phyloP scores from a whole-genome alignment of 371 early-diverging fungal species.

The Phascolomyces articulosus region DNA sequence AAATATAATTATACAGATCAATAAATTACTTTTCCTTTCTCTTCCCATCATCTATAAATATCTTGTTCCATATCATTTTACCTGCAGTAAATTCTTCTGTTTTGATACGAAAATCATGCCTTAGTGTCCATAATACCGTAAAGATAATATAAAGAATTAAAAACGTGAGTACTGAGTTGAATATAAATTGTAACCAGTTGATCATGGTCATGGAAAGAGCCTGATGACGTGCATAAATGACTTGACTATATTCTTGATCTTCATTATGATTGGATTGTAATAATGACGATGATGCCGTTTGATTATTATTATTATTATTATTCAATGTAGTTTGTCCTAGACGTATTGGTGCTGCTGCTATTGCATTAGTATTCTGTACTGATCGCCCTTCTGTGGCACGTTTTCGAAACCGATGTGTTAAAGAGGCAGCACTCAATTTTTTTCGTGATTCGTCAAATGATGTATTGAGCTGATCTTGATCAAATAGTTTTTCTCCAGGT shows the following conservation, averaged over 20 bases:
- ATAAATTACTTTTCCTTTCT: neutral
- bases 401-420: slow-evolving; percentile 16
- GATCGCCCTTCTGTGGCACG: slow-evolving; percentile 8
- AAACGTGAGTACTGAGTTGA: slow-evolving; percentile 60
- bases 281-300: too few species aligned
- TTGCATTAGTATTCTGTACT: neutral
- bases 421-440: slow-evolving; percentile 6
- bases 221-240: slow-evolving; percentile 22
- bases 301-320: too few species aligned
- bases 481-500: slow-evolving; percentile 24
- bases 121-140: slow-evolving; percentile 63
- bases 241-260: neutral
- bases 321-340: neutral
- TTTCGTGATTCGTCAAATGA: neutral
- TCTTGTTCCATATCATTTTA: slow-evolving; percentile 15
- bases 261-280: too few species aligned
- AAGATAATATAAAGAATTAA: slow-evolving; percentile 57
- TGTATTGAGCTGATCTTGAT: slow-evolving; percentile 7
- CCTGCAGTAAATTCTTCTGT: slow-evolving; percentile 66
- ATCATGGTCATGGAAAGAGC: slow-evolving; percentile 26
- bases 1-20: neutral
- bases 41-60: neutral
- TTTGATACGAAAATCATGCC: slow-evolving; percentile 70
- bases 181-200: slow-evolving; percentile 63
- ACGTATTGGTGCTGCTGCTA: neutral